Evolutionary conservation across 441 rosid genomes (phyloP).

Genomic region (Erysimum pusillum): DNA sequence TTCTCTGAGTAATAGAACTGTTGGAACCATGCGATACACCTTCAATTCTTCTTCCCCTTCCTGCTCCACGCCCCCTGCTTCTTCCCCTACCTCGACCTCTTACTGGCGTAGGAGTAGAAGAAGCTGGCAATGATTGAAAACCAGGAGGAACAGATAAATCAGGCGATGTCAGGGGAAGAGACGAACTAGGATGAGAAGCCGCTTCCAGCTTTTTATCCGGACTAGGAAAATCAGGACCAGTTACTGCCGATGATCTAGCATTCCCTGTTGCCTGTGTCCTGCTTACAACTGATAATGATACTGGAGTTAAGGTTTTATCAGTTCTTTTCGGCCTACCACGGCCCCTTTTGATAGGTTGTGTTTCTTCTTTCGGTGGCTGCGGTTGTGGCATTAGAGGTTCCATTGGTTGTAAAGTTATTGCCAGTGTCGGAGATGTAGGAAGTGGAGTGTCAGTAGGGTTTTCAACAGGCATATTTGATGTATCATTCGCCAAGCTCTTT

Average conservation of each 20-base stretch:
- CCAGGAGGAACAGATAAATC: conserved; percentile 50
- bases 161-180: conserved; percentile 47
- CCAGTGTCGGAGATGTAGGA: conserved; percentile 40
- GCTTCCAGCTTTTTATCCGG: conserved; percentile 40
- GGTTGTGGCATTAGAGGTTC: conserved; percentile 44
- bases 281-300: conserved; percentile 48
- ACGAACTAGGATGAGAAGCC: conserved; percentile 51
- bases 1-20: conserved; percentile 46
- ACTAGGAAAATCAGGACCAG: conserved; percentile 48
- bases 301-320: conserved; percentile 56
- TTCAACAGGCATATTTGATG: conserved; percentile 31
- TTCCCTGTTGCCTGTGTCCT: conserved; percentile 53
- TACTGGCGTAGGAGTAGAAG: conserved; percentile 53
- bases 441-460: conserved; percentile 43
- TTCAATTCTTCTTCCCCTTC: conserved; percentile 78
- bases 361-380: conserved; percentile 61
- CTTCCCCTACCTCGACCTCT: conserved; percentile 74
- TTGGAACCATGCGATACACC: conserved; percentile 44
- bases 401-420: conserved; percentile 49
- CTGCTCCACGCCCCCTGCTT: conserved; percentile 62
- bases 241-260: conserved; percentile 50
- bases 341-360: conserved; percentile 86
- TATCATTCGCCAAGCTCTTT: conserved; percentile 54
- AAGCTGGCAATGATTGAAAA: conserved; percentile 50
- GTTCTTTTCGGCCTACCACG: conserved; percentile 95